Evolutionary conservation across 805 yeast species (phyloP).

Genomic region (Ogataea polymorpha): DNA sequence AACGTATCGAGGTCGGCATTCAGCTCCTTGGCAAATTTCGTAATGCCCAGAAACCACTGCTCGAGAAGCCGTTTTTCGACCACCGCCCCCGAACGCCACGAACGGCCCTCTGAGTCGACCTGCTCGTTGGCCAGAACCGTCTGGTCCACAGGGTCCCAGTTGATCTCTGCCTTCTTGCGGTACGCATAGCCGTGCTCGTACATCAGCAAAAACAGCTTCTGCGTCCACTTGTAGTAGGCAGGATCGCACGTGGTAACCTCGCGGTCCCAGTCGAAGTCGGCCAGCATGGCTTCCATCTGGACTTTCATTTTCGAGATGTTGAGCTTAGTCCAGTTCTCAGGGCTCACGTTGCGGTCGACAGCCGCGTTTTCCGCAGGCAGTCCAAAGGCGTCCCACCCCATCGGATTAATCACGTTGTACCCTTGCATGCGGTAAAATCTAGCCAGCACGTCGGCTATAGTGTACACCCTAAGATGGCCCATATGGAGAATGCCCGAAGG

Average conservation of each 20-base stretch:
- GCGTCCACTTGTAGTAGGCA: slow-evolving; percentile 91
- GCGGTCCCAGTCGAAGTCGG: slow-evolving; percentile 90
- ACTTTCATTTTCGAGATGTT: slow-evolving; percentile 84
- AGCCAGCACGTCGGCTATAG: slow-evolving; percentile 81
- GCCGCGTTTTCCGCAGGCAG: slow-evolving; percentile 99
- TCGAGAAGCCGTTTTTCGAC: slow-evolving; percentile 79
- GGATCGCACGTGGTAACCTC: slow-evolving; percentile 85
- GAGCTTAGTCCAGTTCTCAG: slow-evolving; percentile 75
- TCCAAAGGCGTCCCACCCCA: slow-evolving; percentile 99
- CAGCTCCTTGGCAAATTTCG: slow-evolving; percentile 70
- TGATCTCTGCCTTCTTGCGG: slow-evolving; percentile 80
- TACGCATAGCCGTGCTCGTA: slow-evolving; percentile 81
- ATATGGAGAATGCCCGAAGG: slow-evolving; percentile 92
- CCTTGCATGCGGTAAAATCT: slow-evolving; percentile 78
- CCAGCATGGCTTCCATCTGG: slow-evolving; percentile 75
- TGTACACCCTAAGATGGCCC: slow-evolving; percentile 92
- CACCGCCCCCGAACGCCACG: slow-evolving; percentile 96
- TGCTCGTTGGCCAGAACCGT: slow-evolving; percentile 97
- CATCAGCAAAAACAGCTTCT: slow-evolving; percentile 72
- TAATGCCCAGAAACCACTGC: slow-evolving; percentile 94
- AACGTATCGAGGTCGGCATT: slow-evolving; percentile 60
- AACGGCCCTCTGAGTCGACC: slow-evolving; percentile 83
- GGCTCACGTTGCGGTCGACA: slow-evolving; percentile 74
- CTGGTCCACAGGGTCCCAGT: slow-evolving; percentile 96
- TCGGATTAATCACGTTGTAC: slow-evolving; percentile 80